Base-by-base conservation (phyloP, 2,329 filamentous ascomycete species). In the Conoideocrella luteorostrata region DNA sequence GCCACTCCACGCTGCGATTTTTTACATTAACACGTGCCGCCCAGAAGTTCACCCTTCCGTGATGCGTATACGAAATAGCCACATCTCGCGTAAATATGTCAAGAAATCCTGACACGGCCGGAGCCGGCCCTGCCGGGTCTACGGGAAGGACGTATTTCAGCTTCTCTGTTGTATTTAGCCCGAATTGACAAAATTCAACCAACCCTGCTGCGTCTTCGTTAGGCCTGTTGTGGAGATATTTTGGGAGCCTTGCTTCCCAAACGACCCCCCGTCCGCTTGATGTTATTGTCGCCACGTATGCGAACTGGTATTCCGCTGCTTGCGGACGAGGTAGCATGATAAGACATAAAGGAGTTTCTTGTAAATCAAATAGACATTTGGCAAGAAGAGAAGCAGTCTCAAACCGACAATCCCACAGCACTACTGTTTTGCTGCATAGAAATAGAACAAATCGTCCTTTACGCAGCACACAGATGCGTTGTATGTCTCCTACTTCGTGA, bases 71-170 rank as follows among this genome's bases (percentile, higher is more conserved):
- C 1, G 89, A 93, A 21, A 95, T 80, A 11, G 88, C 88, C 39
- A 94, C 80, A 57, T 95, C 89, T 30, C 84, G 80, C 10, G 88
- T 86, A 60, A 95, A 95, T 0, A 87, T 78, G 61, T 95, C 89
- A 24, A 95, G 74, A 50, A 89, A 94, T 0, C 84, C 86, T 4
- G 87, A 86, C 10, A 81, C 77, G 3, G 82, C 73, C 2, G 82
- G 78, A 30, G 77, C 71, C 10, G 84, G 81, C 1, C 89, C 90
- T 2, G 88, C 89, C 40, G 89, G 88, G 56, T 95, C 90, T 37
- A 95, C 88, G 0, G 89, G 87, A 9, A 95, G 69, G 15, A 95
- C 73, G 50, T 82, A 82, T 12, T 77, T 73, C 35, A 84, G 61
- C 39, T 77, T 73, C n/a, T 79, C 73, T 0, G 69, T 66, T 15